These are phyloP conservation scores for Kodamaea neixiangensis DNA, from an alignment of 805 yeast species.

Conservation along the genomic window DNA sequence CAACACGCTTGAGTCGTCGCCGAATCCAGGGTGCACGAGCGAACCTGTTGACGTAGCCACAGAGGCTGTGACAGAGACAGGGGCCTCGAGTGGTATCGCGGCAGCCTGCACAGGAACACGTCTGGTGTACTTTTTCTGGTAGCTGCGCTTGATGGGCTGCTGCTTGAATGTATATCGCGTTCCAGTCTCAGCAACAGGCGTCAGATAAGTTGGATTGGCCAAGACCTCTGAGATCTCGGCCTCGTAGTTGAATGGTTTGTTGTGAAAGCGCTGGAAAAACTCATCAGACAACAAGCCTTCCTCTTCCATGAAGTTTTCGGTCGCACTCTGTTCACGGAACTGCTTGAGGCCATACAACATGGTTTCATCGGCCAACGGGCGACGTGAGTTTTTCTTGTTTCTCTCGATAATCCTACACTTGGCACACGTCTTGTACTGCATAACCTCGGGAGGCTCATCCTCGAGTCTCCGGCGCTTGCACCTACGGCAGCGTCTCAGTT, in stretches of 20 bases:
- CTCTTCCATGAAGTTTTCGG: slow-evolving; percentile 35
- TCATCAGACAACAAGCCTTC: slow-evolving; percentile 27
- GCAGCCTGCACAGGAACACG: background rate
- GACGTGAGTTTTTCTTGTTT: slow-evolving; percentile 42
- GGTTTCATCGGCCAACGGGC: slow-evolving; percentile 49
- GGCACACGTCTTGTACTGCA: slow-evolving; percentile 59
- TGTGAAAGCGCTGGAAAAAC: slow-evolving; percentile 19
- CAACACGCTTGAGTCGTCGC: slow-evolving; percentile 9
- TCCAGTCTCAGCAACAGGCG: slow-evolving; percentile 7
- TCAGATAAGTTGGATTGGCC: slow-evolving; percentile 13
- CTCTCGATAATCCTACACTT: slow-evolving; percentile 59
- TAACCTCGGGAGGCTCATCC: slow-evolving; percentile 57
- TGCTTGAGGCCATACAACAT: slow-evolving; percentile 48
- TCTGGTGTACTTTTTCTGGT: slow-evolving; percentile 6
- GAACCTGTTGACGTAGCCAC: background rate
- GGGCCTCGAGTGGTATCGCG: background rate
- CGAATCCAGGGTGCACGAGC: background rate
- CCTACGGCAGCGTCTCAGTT: slow-evolving; percentile 50
- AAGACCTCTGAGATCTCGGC: slow-evolving; percentile 15
- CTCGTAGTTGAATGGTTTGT: slow-evolving; percentile 18
- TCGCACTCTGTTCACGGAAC: slow-evolving; percentile 38
- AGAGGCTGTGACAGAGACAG: background rate
- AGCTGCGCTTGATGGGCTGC: background rate
- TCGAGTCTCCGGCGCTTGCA: slow-evolving; percentile 57
- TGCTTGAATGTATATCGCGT: slow-evolving; percentile 8